Conservation (phyloP, 306 rosid species). For the Carpinus viminea region DNA sequence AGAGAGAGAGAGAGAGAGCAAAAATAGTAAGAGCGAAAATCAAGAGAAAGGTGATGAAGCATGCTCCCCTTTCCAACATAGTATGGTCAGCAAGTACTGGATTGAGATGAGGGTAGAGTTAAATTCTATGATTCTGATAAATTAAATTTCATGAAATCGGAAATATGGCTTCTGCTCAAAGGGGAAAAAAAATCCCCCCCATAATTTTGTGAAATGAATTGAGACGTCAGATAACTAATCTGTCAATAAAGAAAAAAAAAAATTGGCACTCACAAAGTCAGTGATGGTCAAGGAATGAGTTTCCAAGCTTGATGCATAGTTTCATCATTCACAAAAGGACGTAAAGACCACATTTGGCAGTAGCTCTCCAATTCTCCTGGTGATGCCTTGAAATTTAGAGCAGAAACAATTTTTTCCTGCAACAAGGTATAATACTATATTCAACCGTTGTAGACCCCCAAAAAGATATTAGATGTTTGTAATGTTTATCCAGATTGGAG, state of each 20-base stretch:
- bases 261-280: background rate
- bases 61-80: background rate
- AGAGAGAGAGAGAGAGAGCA: no score
- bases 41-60: no score
- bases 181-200: no score
- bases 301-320: constrained; percentile 62
- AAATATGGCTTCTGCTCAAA: background rate
- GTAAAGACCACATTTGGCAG: constrained; percentile 82
- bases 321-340: constrained; percentile 49
- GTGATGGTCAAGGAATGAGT: constrained; percentile 41
- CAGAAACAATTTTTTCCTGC: constrained; percentile 71
- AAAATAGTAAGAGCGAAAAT: no score
- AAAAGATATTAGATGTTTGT: background rate
- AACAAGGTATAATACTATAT: constrained; percentile 5
- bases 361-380: constrained; percentile 70
- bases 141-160: background rate
- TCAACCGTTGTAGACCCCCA: background rate
- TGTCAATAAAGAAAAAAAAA: background rate
- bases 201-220: background rate
- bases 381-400: constrained; percentile 50
- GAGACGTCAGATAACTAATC: background rate
- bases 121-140: background rate
- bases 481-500: constrained; percentile 4
- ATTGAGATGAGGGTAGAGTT: background rate
- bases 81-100: background rate